Evolutionary conservation across 2,329 filamentous ascomycete species (phyloP).

Genomic region (Leptographium lundbergii): DNA sequence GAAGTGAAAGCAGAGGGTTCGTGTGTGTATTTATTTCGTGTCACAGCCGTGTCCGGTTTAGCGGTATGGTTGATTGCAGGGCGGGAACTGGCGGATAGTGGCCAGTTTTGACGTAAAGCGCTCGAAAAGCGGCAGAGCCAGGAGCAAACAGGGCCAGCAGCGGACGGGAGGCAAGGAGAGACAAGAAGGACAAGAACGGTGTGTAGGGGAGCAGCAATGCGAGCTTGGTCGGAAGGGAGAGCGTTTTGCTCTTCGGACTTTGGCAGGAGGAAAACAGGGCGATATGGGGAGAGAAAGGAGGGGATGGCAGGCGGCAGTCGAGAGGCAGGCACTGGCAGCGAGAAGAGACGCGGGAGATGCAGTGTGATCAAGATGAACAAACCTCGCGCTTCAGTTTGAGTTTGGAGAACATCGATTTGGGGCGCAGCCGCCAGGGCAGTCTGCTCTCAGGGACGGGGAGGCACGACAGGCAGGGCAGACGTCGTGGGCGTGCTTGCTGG

Average conservation of each 20-base stretch:
- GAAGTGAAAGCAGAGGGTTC: not conserved
- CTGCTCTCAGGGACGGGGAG: not conserved
- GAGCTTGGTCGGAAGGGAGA: not conserved
- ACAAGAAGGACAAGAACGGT: not conserved
- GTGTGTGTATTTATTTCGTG: not conserved
- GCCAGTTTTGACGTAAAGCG: not conserved
- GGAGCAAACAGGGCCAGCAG: not conserved
- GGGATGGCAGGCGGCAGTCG: too few relatives aligned
- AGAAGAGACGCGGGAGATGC: not conserved
- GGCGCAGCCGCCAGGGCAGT: not conserved
- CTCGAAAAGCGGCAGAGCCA: not conserved
- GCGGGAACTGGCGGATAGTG: not conserved
- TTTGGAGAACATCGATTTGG: slow-evolving; percentile 15
- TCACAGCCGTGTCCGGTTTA: not conserved
- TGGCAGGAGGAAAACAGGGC: not conserved
- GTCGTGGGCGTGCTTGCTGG: not conserved
- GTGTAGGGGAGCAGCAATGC: not conserved
- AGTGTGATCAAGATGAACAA: slow-evolving; percentile 3
- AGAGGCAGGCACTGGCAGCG: too few relatives aligned
- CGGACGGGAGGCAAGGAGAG: not conserved
- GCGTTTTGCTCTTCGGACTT: not conserved
- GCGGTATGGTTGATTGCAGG: not conserved
- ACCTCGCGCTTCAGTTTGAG: slow-evolving; percentile 17
- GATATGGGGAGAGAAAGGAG: not conserved
- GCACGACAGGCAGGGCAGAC: not conserved